A percentile compares a stretch with the other conserved stretches of the same genome.
phyloP scores from a whole-genome alignment of 441 rosid genomes.

The Sinapis alba region DNA sequence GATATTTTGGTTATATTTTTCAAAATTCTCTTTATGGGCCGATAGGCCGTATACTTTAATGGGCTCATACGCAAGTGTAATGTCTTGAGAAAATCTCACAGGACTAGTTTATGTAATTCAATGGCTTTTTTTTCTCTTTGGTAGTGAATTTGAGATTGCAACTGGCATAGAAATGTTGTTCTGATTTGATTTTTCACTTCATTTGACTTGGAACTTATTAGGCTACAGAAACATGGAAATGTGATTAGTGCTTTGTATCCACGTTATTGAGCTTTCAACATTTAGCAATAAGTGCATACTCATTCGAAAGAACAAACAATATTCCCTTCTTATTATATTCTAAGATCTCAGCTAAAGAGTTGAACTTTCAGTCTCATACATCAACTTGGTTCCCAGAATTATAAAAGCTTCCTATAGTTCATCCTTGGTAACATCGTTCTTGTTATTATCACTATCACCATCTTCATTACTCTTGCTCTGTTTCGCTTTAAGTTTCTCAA shows the following conservation, averaged over 20 bases:
- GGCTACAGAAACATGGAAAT: constrained; percentile 52
- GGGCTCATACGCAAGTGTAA: not conserved
- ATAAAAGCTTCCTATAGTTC: constrained; percentile 52
- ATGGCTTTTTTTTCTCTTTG: not conserved
- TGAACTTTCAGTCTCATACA: not conserved
- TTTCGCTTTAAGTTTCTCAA: constrained; percentile 47
- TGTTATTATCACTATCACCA: constrained; percentile 13
- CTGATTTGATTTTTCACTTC: not conserved
- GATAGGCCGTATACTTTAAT: not conserved
- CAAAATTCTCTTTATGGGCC: not conserved
- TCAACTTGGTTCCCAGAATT: not conserved
- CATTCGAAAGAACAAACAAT: not conserved
- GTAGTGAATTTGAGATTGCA: too few species aligned
- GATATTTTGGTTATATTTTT: not conserved
- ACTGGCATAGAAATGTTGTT: not conserved
- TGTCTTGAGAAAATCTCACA: not conserved
- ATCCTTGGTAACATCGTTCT: constrained; percentile 43
- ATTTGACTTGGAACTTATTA: constrained; percentile 35
- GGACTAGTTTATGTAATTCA: not conserved
- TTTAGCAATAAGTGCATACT: constrained; percentile 38
- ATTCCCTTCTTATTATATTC: constrained; percentile 14
- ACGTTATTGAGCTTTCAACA: too few species aligned
- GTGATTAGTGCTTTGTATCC: constrained; percentile 58
- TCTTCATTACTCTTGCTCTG: constrained; percentile 29
- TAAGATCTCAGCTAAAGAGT: constrained; percentile 16